Evolutionary conservation across 2,329 filamentous ascomycete species (phyloP), one percentile per base, ranked within the genome.

Genomic region (Claviceps sorghi): DNA sequence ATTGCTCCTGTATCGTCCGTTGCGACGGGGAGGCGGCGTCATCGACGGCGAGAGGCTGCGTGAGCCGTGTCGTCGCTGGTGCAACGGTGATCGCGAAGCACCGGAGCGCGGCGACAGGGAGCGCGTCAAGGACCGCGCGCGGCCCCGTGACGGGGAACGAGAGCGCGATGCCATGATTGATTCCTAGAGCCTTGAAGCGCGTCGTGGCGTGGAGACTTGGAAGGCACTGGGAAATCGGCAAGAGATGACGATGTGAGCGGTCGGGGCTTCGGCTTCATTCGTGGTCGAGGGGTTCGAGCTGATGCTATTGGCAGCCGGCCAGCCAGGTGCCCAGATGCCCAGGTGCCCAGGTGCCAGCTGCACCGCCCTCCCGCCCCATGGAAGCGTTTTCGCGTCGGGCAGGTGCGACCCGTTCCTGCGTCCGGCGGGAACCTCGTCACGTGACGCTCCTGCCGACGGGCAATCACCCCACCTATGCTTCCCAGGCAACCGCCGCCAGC

Each of bases 91-190:
- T 41, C 64, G 67, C 26, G 67, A 68, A 38, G 56, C 49, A 32
- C 62, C 59, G 21, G 68, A 68, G 19, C 60, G 62, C 3, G 66
- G 65, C 11, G 66, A 63, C 11, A 58, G 58, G 11, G 69, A 70
- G 49, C 65, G 65, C 36, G 68, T 64, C 36, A 60, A 57, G n/a
- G 67, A 67, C 53, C 63, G 61, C 38, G 60, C 52, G 11, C 63
- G 67, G 52, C 59, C 63, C 40, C 62, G 60, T n/a, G 66, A 65
- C 22, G 64, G 61, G 34, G 64, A 67, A 26, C 55, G 61, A 48
- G 62, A 61, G 30, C 53, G 58, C 30, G 58, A 59, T 32, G 58
- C 55, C 65, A 67, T 67, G 50, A 15, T 51, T 41, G n/a, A n/a
- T n/a, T n/a, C n/a, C n/a, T 42, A 17, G n/a, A 7, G 22, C 4